Conservation (phyloP, 169 alveolate species). For the Plasmodium fragile region DNA sequence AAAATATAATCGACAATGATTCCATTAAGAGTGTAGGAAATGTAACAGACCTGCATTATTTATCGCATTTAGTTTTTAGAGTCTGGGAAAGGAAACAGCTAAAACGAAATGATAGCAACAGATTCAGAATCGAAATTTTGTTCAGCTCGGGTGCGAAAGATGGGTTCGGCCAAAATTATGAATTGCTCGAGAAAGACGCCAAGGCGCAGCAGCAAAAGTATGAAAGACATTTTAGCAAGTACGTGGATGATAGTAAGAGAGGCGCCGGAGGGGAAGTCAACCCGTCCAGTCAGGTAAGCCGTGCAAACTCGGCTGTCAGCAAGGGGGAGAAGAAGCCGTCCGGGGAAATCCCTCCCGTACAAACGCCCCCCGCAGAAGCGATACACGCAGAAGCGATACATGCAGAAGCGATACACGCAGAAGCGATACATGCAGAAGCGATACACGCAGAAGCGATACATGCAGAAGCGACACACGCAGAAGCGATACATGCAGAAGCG, state of each 20-base stretch:
- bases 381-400: too few relatives aligned
- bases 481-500: too few relatives aligned
- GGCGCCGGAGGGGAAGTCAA: not conserved
- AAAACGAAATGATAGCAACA: slow-evolving; percentile 47
- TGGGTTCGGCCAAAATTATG: slow-evolving; percentile 87
- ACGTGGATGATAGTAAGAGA: slow-evolving; percentile 57
- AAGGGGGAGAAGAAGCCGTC: slow-evolving; percentile 7
- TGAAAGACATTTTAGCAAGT: slow-evolving; percentile 80
- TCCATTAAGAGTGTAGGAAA: slow-evolving; percentile 74
- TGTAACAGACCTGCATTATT: slow-evolving; percentile 86
- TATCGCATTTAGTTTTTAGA: slow-evolving; percentile 88
- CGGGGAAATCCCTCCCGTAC: not conserved
- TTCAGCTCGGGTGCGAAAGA: slow-evolving; percentile 90
- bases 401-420: too few relatives aligned
- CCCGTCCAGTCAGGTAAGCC: not conserved
- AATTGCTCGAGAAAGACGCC: slow-evolving; percentile 80
- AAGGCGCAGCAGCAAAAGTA: slow-evolving; percentile 84
- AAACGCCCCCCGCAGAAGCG: not conserved
- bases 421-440: too few relatives aligned
- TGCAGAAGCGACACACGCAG: too few relatives aligned
- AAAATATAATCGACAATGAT: slow-evolving; percentile 78
- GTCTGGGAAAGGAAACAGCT: slow-evolving; percentile 86
- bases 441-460: too few relatives aligned
- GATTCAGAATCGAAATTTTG: slow-evolving; percentile 85
- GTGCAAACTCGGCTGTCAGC: not conserved